Percentiles rank a stretch among this genome's conserved stretches.
Evolutionary conservation across 345 rosid species (phyloP).

Genomic region (Lumnitzera racemosa): DNA sequence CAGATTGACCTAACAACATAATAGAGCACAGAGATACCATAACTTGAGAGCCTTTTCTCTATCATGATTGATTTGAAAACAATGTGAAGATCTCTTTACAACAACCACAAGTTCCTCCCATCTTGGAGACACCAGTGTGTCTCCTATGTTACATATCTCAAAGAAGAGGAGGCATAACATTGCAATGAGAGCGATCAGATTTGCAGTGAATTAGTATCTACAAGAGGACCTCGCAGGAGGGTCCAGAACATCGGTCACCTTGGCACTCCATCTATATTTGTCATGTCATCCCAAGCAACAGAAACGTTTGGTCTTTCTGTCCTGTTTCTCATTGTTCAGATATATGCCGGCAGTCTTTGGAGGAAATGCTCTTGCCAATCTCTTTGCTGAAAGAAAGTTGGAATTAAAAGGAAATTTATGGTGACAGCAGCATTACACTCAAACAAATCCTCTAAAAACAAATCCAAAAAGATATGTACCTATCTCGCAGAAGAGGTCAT

Average conservation of each 20-base stretch:
- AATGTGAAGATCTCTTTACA: too few relatives aligned
- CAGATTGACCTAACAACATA: too few relatives aligned
- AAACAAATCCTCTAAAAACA: too few relatives aligned
- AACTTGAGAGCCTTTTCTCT: too few relatives aligned
- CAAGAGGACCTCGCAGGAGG: background rate
- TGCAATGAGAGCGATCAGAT: too few relatives aligned
- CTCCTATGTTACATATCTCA: too few relatives aligned
- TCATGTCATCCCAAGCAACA: conserved; percentile 40
- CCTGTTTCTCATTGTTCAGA: conserved; percentile 25
- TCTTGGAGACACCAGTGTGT: too few relatives aligned
- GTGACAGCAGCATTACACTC: background rate
- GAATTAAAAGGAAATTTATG: background rate
- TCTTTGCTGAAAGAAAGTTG: conserved; percentile 34
- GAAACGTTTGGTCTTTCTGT: conserved; percentile 25
- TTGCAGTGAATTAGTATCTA: background rate
- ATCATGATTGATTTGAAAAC: too few relatives aligned
- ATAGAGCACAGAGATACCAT: too few relatives aligned
- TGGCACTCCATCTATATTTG: background rate
- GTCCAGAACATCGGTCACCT: background rate
- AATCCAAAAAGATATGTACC: conserved; percentile 8
- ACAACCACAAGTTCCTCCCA: too few relatives aligned
- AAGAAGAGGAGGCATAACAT: too few relatives aligned
- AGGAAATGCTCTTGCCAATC: conserved; percentile 34
- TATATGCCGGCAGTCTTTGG: conserved; percentile 27
- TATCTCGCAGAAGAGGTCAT: conserved; percentile 33